Evolutionary conservation across 257 asterid genomes (phyloP).

Genomic region (Thymus mandschuricus): DNA sequence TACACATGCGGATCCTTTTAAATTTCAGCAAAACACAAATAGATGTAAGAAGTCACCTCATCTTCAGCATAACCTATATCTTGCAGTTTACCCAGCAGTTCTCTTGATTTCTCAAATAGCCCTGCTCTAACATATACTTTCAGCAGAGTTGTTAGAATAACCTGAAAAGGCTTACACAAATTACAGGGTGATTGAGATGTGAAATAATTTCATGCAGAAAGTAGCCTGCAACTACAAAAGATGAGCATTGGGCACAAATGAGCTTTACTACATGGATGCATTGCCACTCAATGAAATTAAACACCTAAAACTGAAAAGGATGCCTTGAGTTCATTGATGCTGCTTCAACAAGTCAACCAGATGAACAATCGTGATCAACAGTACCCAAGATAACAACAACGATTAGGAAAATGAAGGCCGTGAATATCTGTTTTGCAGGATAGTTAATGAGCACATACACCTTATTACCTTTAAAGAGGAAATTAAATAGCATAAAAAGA

Average conservation of each 20-base stretch:
- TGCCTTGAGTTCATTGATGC: not conserved
- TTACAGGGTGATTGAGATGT: slow-evolving; percentile 2
- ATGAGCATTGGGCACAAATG: not conserved
- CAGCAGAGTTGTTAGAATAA: slow-evolving; percentile 76
- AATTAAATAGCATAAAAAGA: not conserved
- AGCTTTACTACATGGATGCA: slow-evolving; percentile 5
- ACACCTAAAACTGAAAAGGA: slow-evolving; percentile 8
- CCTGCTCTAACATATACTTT: slow-evolving; percentile 85
- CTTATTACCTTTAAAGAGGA: not conserved
- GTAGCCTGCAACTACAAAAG: slow-evolving; percentile 14
- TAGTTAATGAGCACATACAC: not conserved
- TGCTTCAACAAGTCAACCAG: slow-evolving; percentile 16
- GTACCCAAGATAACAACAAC: not conserved
- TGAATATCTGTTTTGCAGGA: not conserved
- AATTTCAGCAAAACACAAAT: slow-evolving; percentile 8
- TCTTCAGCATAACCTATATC: slow-evolving; percentile 79
- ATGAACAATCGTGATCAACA: not conserved
- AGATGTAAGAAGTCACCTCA: slow-evolving; percentile 62
- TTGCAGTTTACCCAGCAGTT: slow-evolving; percentile 72
- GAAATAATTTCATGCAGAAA: slow-evolving; percentile 8
- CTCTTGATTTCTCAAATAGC: slow-evolving; percentile 86
- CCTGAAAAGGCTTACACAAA: slow-evolving; percentile 51
- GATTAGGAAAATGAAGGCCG: not conserved
- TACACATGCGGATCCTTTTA: slow-evolving; percentile 1
- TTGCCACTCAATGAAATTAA: slow-evolving; percentile 18